Evolutionary conservation across 2,329 filamentous ascomycete species (phyloP), one percentile per base, ranked within the genome.

Genomic region (Pseudocercospora ulei): DNA sequence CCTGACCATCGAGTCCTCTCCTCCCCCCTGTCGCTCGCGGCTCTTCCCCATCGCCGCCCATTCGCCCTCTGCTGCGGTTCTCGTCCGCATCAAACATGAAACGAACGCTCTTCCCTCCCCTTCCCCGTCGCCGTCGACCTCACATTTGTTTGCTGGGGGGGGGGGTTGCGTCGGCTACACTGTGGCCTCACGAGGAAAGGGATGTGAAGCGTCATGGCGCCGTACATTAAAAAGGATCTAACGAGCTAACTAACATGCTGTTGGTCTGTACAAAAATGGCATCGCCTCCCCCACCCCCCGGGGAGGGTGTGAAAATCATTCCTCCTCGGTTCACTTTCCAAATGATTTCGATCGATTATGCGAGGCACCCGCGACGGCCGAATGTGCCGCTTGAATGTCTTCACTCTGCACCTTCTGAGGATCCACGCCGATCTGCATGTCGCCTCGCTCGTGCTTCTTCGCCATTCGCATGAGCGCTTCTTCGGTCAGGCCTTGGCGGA

Each of bases 401-500:
- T 38, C 47, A 29, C 46, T 47, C 19, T 43, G 31, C 13, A 51
- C 38, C 23, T 46, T 45, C 1, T 18, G 26, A 7, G 28, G 35
- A 28, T 52, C 41, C 9, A 52, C 38, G 8, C 35, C 37, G 4
- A 52, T 25, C 2, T 29, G 35, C 39, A 51, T 42, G 8, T 47
- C 43, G 3, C 50, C 48, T 2, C 48, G 34, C 7, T 43, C 44
- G 12, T 49, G 48, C 29, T 42, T 50, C 43, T 50, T 49, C 28
- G 51, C 52, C 38, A 56, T 48, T 23, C 72, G 71, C 47, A 68
- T 67, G 48, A 80, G 77, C 1, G 76, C 76, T 50, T 76, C 68
- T 30, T 70, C 63, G 0, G 84, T 92, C 39, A 92, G 61, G 47
- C 84, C 76, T 56, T 90, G 84, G 18, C 82, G 68, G 53, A 82